These are phyloP conservation scores for Curvularia spicifera DNA, from an alignment of 2,329 filamentous ascomycete genomes.

Conservation along the genomic window DNA sequence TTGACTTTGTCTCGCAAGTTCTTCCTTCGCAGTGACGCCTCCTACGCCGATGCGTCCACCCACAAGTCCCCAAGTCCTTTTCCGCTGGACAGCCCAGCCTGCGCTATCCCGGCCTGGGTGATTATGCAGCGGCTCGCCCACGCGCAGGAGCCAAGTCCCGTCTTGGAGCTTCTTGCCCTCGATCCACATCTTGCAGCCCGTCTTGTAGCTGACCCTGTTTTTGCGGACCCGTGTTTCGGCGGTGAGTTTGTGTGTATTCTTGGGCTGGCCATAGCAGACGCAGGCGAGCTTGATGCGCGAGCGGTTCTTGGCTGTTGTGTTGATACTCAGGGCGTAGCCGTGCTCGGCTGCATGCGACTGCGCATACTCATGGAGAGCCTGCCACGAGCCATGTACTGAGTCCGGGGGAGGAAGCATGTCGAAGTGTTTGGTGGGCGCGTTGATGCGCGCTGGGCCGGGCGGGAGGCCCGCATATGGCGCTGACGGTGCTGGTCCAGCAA, in stretches of 20 bases:
- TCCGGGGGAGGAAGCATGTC: conserved; percentile 41
- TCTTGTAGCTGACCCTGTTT: conserved; percentile 45
- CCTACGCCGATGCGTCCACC: conserved; percentile 40
- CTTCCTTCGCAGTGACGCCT: conserved; percentile 43
- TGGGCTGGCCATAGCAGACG: conserved; percentile 45
- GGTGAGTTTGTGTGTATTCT: conserved; percentile 48
- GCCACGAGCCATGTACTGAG: conserved; percentile 38
- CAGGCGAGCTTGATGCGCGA: conserved; percentile 47
- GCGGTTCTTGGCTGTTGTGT: conserved; percentile 47
- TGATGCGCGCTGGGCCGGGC: conserved; percentile 16
- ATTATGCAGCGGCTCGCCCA: conserved; percentile 41
- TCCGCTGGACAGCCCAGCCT: conserved; percentile 43
- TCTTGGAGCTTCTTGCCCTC: conserved; percentile 43
- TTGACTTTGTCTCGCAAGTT: conserved; percentile 21
- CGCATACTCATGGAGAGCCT: conserved; percentile 41
- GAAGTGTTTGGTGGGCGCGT: conserved; percentile 26
- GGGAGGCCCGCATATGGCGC: conserved; percentile 10
- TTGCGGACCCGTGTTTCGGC: conserved; percentile 45
- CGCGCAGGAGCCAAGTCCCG: conserved; percentile 39
- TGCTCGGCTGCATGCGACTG: conserved; percentile 43
- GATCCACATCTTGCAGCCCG: conserved; percentile 47
- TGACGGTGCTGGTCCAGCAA: neutral
- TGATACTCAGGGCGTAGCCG: conserved; percentile 46
- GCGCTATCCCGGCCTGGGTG: conserved; percentile 39
- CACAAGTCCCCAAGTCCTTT: conserved; percentile 44